Percentiles rank a stretch among this genome's conserved stretches.
These are phyloP conservation scores for Suzukiozyma palmioleophila DNA, from an alignment of 1,139 yeast genomes.

Conservation along the genomic window DNA sequence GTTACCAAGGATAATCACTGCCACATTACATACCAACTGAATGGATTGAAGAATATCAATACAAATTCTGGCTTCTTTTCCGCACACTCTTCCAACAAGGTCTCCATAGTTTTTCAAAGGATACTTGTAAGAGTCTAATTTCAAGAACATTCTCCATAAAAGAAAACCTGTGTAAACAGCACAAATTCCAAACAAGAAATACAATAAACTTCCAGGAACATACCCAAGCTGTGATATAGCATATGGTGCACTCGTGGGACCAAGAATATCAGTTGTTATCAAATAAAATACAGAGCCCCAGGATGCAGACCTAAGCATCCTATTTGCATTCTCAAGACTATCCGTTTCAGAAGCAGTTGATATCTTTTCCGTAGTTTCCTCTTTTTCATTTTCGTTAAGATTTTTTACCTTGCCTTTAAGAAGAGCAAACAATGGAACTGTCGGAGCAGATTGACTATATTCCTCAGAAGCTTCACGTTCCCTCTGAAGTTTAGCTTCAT, in stretches of 20 bases:
- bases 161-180: constrained; percentile 37
- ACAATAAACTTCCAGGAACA: constrained; percentile 38
- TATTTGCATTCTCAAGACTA: constrained; percentile 16
- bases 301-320: constrained; percentile 24
- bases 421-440: constrained; percentile 4
- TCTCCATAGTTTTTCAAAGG: constrained; percentile 40
- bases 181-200: constrained; percentile 29
- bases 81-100: constrained; percentile 31
- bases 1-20: constrained; percentile 33
- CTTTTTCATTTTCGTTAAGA: not conserved
- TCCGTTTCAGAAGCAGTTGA: not conserved
- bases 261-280: constrained; percentile 44
- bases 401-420: not conserved
- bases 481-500: not conserved
- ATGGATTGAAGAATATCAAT: constrained; percentile 33
- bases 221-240: constrained; percentile 38
- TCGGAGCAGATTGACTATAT: constrained; percentile 8
- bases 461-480: not conserved
- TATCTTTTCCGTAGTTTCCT: not conserved
- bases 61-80: constrained; percentile 21
- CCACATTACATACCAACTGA: constrained; percentile 39
- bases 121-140: constrained; percentile 34
- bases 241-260: constrained; percentile 42
- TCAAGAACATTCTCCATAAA: constrained; percentile 23
- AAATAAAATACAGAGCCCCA: constrained; percentile 36